Base-by-base conservation (phyloP, 179 eudicot genomes). In the Heliamphora pulchella region DNA sequence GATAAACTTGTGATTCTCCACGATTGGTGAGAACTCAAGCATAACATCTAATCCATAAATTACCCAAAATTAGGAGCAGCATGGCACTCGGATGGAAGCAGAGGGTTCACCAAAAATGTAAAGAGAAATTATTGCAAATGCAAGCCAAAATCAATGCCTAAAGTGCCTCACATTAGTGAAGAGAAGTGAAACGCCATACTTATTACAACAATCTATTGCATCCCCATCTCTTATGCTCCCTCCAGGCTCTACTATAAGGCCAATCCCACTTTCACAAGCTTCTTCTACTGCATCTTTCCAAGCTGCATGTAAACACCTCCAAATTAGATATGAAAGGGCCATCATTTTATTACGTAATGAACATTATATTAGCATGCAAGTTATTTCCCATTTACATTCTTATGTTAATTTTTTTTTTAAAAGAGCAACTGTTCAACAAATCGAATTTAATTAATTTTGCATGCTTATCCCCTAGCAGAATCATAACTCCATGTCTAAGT, bases 211-310 rank as follows among this genome's bases (percentile, higher is more conserved):
- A 41, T 94, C 97, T 3, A 94, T 43, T 8, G 97, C 98, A 79
- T 96, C 99, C 79, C 77, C 80, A 71, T 96, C 99, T 86, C 96
- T 91, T 2, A 87, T 94, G 89, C 96, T 91, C 31, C 99, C 97
- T 58, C 98, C 98, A 0, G 99, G 98, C 83, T 96, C 99, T 31
- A 96, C 96, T 64, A 94, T 94, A 31, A 90, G 86, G 74, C 92
- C 82, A 39, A 96, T 68, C 9, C 99, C 95, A 46, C 89, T 93
- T 85, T 92, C 67, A 82, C 97, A 95, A 58, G 97, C 98, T 85
- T 93, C 98, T 85, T 95, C 97, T 13, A 95, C 98, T 14, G 98
- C 96, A 84, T 95, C 98, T 6, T 88, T 89, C 98, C 98, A 95
- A 31, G 98, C 98, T 92, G 91, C 11, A 14, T 8, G 15, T 20